A percentile compares a stretch with the other conserved stretches of the same genome.
These are phyloP conservation scores for Boletellus sp. DNA, from an alignment of 768 basidiomycete species.

Conservation along the genomic window DNA sequence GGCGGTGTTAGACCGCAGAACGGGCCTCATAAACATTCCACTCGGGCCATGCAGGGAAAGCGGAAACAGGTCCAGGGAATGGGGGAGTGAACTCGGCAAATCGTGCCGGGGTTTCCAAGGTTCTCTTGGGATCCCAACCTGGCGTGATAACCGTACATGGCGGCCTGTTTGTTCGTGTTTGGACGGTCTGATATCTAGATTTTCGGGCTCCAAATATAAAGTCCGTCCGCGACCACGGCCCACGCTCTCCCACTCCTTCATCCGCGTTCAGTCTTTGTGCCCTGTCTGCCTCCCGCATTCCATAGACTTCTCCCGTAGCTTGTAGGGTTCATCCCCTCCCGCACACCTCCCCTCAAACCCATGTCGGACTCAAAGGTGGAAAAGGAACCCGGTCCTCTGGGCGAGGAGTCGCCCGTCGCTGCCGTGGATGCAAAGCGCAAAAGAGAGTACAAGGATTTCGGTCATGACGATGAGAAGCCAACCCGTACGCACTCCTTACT, in stretches of 20 bases:
- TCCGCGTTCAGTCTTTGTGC: slow-evolving; percentile 10
- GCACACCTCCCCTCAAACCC: background rate
- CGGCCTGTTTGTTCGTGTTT: slow-evolving; percentile 27
- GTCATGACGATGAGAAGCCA: slow-evolving; percentile 64
- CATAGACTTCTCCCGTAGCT: slow-evolving; percentile 22
- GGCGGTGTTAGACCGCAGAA: slow-evolving; percentile 15
- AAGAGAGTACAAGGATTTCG: slow-evolving; percentile 86
- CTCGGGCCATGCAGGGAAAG: slow-evolving; percentile 14
- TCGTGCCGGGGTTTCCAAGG: slow-evolving; percentile 25
- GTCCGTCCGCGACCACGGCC: slow-evolving; percentile 26
- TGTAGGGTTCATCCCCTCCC: slow-evolving; percentile 23
- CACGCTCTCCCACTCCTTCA: slow-evolving; percentile 32
- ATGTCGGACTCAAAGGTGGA: slow-evolving; percentile 45
- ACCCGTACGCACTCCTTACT: slow-evolving; percentile 49
- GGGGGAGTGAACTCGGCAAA: slow-evolving; percentile 7
- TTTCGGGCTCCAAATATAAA: slow-evolving; percentile 33
- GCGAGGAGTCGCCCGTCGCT: slow-evolving; percentile 40
- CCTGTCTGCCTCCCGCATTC: slow-evolving; percentile 6
- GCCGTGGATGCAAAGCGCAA: slow-evolving; percentile 47
- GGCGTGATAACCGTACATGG: slow-evolving; percentile 16
- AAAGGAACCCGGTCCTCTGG: slow-evolving; percentile 65
- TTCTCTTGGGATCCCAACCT: slow-evolving; percentile 23
- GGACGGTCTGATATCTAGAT: slow-evolving; percentile 22
- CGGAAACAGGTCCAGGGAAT: slow-evolving; percentile 11
- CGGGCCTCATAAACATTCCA: background rate